Evolutionary conservation across 1,284 basidiomycete species (phyloP), one percentile per base, ranked within the genome.

Genomic region (Pseudozyma sp.): DNA sequence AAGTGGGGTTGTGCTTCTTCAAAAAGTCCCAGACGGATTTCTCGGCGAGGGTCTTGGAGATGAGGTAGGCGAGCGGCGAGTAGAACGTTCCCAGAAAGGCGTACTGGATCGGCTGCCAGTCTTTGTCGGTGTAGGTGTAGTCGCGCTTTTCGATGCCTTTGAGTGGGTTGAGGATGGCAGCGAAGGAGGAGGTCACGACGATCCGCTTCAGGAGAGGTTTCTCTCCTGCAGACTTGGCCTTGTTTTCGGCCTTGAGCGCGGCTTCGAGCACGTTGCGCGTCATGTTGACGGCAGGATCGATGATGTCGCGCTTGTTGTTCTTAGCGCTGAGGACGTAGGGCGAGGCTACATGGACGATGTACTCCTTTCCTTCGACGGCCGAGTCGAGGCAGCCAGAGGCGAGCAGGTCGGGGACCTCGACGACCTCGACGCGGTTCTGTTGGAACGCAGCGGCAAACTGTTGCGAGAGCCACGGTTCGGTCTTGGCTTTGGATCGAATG

Each of bases 1-100:
- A 75, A 0, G 40, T 13, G 10, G 72, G 72, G 24, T 83, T 78
- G 55, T 83, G 68, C 35, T 79, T 52, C n/a, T 81, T 67, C 14
- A 85, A 57, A 51, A 80, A 84, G 5, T 78, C 50, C 85, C 85
- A 86, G 0, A 83, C 81, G 5, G 81, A 77, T 14, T 74, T 75
- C 51, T 85, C 85, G 2, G 84, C 83, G 7, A 85, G 64, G 1
- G 81, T 82, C 64, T 85, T 85, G 50, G 79, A 81, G 10, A 84
- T 81, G n/a, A 78, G 50, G 53, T 85, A 85, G 70, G 81, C 65
- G n/a, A 75, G 67, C 0, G 67, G 72, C 2, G 55, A 48, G 59
- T 75, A 67, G 48, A 65, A 75, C 10, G 14, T 29, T n/a, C 56
- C 57, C 24, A 75, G n/a, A 9, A 69, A 75, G 13, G 49, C 33